Conservation (phyloP, 176 grass and related monocot species). For the Poa pratensis region DNA sequence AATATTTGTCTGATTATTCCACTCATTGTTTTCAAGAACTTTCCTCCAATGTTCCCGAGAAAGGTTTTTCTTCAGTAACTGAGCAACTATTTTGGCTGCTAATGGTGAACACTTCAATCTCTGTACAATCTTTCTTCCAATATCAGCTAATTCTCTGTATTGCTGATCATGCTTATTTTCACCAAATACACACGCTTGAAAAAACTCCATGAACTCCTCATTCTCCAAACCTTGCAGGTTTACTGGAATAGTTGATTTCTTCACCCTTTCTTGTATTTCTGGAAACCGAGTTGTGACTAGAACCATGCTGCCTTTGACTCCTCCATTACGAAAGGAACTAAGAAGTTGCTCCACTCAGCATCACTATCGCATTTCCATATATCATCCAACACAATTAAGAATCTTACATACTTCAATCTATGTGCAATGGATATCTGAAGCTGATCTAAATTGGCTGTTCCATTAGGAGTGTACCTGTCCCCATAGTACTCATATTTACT, state of each 20-base stretch:
- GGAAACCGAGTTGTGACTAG: conserved; percentile 24
- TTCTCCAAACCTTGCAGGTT: conserved; percentile 10
- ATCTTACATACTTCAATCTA: conserved; percentile 3
- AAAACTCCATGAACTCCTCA: conserved; percentile 5
- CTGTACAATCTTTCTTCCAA: background rate
- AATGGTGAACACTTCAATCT: conserved; percentile 3
- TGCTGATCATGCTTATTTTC: background rate
- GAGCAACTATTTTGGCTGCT: conserved; percentile 22
- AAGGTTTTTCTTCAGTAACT: background rate
- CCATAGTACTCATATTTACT: background rate
- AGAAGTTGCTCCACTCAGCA: background rate
- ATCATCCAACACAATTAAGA: conserved; percentile 24
- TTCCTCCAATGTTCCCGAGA: conserved; percentile 6
- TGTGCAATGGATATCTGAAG: conserved; percentile 12
- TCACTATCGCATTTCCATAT: conserved; percentile 17
- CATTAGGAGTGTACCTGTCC: background rate
- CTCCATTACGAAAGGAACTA: conserved; percentile 4
- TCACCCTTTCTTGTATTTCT: conserved; percentile 2
- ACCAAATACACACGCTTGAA: conserved; percentile 13
- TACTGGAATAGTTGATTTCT: background rate
- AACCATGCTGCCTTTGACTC: background rate
- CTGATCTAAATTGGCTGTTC: background rate
- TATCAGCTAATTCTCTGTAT: background rate
- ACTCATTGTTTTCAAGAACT: conserved; percentile 21
- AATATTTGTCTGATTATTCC: background rate